Base-by-base conservation (phyloP, 164 flowering plant species). In the Vitis amurensis region DNA sequence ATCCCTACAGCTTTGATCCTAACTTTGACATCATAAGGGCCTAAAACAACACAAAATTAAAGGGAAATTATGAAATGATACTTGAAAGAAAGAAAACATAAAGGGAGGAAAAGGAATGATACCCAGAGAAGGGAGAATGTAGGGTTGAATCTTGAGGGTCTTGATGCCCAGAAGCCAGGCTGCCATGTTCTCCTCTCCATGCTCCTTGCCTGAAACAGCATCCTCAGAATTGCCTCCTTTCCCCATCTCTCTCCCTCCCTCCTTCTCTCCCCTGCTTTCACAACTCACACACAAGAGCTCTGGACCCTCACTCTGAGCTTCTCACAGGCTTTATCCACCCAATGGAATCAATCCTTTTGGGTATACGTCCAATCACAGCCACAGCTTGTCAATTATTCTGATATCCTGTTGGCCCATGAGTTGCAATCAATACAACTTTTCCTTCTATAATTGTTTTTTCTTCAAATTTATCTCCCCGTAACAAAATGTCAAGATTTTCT, bases 1-100 rank as follows among this genome's bases (percentile, higher is more conserved):
- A 87, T 87, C 17, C 91, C 91, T n/a, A 87, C 87, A 44, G 91
- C 89, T 71, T 87, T 87, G 81, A 87, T 85, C 61, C 84, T 74
- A 31, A 87, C 79, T 71, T 73, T 83, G 11, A 81, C 91, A 76
- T 83, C 88, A 73, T 69, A 71, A 47, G 85, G 80, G 11, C 87
- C 91, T 85, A 48, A 47, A 64, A 55, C 63, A 52, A 15, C 47
- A 13, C 14, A 48, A 10, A 37, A 31, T 4, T 6, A 31, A 31
- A 31, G 27, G 27, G 6, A 31, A 31, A 31, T 6, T 6, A 31
- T 31, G 44, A 23, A 31, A 31, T 31, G 44, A 31, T 50, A 23
- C 15, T 48, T 44, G 13, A 8, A 15, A 9, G 15, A 30, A 11
- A 63, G 29, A 9, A 52, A 31, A 50, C 15, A 55, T 53, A 71